Conservation (phyloP, 805 yeast genomes). For the Hanseniaspora clermontiae region DNA sequence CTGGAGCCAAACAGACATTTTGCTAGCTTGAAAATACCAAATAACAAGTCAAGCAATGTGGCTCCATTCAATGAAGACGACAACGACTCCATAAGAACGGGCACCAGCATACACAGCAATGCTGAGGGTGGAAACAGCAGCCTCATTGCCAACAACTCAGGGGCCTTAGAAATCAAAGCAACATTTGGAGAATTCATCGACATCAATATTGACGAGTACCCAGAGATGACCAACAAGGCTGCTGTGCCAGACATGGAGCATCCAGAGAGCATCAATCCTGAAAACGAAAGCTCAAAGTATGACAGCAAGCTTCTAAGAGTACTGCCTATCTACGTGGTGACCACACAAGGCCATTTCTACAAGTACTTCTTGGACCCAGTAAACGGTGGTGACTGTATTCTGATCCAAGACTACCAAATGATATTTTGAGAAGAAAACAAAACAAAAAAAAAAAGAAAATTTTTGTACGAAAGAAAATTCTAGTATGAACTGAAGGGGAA, state of each 20-base stretch:
- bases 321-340: conserved; percentile 48
- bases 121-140: neutral
- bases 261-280: neutral
- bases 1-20: conserved; percentile 84
- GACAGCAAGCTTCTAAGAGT: conserved; percentile 25
- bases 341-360: conserved; percentile 68
- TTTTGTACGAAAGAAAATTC: neutral
- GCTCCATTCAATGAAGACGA: neutral
- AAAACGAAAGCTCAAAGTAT: neutral
- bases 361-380: conserved; percentile 74
- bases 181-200: conserved; percentile 28
- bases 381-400: conserved; percentile 84
- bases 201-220: conserved; percentile 22
- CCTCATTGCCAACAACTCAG: conserved; percentile 15
- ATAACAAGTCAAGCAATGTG: neutral
- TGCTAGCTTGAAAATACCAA: conserved; percentile 69
- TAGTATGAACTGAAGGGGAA: neutral
- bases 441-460: neutral
- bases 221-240: conserved; percentile 20
- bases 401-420: conserved; percentile 58
- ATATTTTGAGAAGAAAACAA: conserved; percentile 1
- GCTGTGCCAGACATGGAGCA: conserved; percentile 14
- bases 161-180: conserved; percentile 21
- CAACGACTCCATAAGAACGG: conserved; percentile 8
- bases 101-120: conserved; percentile 7